These are phyloP conservation scores for Tolypocladium ophioglossoides DNA, from an alignment of 2,329 filamentous ascomycete species.

Conservation along the genomic window DNA sequence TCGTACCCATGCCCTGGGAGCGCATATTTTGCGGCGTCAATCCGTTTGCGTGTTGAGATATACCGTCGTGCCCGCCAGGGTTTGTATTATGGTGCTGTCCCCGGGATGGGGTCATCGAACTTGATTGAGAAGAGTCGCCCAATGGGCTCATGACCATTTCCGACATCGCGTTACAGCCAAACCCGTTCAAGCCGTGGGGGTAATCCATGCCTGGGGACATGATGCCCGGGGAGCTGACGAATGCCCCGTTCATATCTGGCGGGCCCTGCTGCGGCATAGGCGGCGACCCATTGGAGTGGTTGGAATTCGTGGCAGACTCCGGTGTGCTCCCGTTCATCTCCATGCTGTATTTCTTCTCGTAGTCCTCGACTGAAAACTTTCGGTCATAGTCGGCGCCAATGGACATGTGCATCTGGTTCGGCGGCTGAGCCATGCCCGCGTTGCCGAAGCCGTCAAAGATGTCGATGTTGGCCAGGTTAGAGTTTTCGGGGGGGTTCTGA, in stretches of 20 bases:
- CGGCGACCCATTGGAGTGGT: conserved; percentile 18
- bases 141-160: conserved; percentile 45
- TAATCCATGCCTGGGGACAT: conserved; percentile 45
- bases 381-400: conserved; percentile 37
- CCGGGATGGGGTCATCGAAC: conserved; percentile 8
- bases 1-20: conserved; percentile 13
- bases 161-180: conserved; percentile 32
- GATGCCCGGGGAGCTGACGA: conserved; percentile 40
- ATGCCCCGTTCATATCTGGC: conserved; percentile 35
- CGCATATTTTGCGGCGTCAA: conserved; percentile 12
- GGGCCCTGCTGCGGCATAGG: conserved; percentile 14
- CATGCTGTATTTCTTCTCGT: conserved; percentile 26
- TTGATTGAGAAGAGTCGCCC: conserved; percentile 15
- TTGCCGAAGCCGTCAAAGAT: conserved; percentile 58
- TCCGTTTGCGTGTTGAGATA: conserved; percentile 16
- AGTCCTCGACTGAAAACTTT: conserved; percentile 33
- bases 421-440: conserved; percentile 47
- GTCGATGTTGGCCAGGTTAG: conserved; percentile 43
- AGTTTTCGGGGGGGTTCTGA: conserved; percentile 45
- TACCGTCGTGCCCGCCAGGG: conserved; percentile 17
- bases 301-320: conserved; percentile 20
- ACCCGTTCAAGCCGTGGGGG: conserved; percentile 32
- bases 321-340: conserved; percentile 24
- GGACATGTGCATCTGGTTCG: conserved; percentile 28
- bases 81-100: conserved; percentile 14